Evolutionary conservation across 2,329 filamentous ascomycete genomes (phyloP), one percentile per base, ranked within the genome.

Genomic region (Neonectria ditissima): DNA sequence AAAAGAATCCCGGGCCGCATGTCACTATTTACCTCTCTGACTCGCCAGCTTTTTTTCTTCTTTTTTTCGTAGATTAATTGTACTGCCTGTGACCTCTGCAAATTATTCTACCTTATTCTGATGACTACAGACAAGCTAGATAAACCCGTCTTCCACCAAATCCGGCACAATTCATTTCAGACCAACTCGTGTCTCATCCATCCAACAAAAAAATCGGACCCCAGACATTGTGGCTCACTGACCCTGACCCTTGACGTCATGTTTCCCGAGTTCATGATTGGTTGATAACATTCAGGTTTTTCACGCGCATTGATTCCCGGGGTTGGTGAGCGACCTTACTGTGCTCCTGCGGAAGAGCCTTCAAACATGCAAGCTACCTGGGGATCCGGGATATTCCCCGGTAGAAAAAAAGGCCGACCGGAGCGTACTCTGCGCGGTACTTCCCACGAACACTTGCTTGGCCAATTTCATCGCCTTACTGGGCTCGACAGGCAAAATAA

Each of bases 201-300:
- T 60, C 30, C 32, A 24, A 41, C 5, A 26, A 16, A 51, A 58
- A 59, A 59, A n/a, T 26, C 30, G 50, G 39, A 8, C 41, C 16
- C 26, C 30, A 50, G 39, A 28, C 45, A 52, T 32, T 48, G 51
- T 50, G 48, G 55, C 37, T 26, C 52, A 34, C 47, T 44, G 39
- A 14, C 43, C 37, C 39, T 11, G 14, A 37, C 51, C 53, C 39
- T 67, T 73, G 71, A 73, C 71, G 71, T 73, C 71, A 73, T 73
- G 57, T 69, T 67, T 68, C 54, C 34, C 39, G 18, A 22, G 28
- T 30, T 10, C 26, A 8, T 73, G 65, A 73, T 73, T 73, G 71
- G 71, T 32, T 47, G 52, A 41, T 62, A 55, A 24, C 16, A 56
- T 65, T 48, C 55, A 61, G 41, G 53, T 59, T 65, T 67, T 71